Evolutionary conservation across 768 basidiomycete genomes (phyloP).

Genomic region (Hygrocybe coccinea): DNA sequence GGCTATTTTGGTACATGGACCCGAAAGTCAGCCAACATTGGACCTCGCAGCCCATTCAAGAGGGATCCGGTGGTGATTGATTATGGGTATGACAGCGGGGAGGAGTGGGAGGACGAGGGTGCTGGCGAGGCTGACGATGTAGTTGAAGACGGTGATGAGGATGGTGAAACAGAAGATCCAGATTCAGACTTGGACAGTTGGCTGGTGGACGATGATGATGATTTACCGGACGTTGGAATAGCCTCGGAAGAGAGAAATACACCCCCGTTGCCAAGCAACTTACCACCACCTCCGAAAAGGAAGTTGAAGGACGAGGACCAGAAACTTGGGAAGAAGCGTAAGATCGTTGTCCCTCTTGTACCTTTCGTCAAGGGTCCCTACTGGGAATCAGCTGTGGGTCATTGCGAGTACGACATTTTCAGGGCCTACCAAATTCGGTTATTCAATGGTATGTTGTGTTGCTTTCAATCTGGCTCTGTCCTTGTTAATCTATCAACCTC

Average conservation of each 20-base stretch:
- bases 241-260: conserved; percentile 39
- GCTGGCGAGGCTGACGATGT: conserved; percentile 76
- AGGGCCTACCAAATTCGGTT: conserved; percentile 71
- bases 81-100: conserved; percentile 91
- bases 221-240: conserved; percentile 67
- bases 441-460: conserved; percentile 62
- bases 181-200: conserved; percentile 78
- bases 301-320: conserved; percentile 57
- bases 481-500: neutral
- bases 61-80: conserved; percentile 74
- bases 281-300: conserved; percentile 47
- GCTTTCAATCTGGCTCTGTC: neutral
- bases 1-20: conserved; percentile 97
- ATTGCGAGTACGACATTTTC: conserved; percentile 66
- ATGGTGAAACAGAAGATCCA: conserved; percentile 47
- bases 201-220: conserved; percentile 65
- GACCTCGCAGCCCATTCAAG: conserved; percentile 78
- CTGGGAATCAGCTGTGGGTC: conserved; percentile 68
- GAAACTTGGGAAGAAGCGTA: conserved; percentile 62
- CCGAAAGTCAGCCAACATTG: conserved; percentile 67
- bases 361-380: conserved; percentile 79
- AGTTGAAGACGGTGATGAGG: conserved; percentile 63
- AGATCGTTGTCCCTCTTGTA: conserved; percentile 71
- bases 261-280: conserved; percentile 33
- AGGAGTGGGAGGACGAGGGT: conserved; percentile 92